Evolutionary conservation across 2,329 filamentous ascomycete species (phyloP).

Genomic region (Aspergillus ustus): DNA sequence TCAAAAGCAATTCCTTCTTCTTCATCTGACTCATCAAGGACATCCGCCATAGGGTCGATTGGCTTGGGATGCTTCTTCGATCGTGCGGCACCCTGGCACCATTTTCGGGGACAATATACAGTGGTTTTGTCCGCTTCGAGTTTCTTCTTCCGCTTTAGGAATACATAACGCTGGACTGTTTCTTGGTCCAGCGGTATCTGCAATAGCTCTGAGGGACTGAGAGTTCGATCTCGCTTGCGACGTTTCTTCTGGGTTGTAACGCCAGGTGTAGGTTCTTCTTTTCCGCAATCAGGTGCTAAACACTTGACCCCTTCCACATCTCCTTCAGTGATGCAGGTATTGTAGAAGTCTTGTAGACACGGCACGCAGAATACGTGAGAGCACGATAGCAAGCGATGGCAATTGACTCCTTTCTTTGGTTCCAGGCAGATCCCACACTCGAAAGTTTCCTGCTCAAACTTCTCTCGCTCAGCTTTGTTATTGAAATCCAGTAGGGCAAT

Average conservation of each 20-base stretch:
- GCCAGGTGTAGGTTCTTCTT: conserved; percentile 52
- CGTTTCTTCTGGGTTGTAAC: conserved; percentile 41
- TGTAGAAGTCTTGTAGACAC: conserved; percentile 92
- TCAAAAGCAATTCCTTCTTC: conserved; percentile 54
- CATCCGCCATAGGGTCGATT: conserved; percentile 64
- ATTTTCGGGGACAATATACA: conserved; percentile 86
- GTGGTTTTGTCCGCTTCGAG: conserved; percentile 91
- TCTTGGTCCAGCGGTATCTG: conserved; percentile 74
- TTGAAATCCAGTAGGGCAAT: conserved; percentile 79
- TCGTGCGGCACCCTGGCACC: conserved; percentile 88
- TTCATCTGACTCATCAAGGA: conserved; percentile 54
- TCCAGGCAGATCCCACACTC: conserved; percentile 89
- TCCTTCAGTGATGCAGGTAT: conserved; percentile 82
- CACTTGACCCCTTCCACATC: conserved; percentile 81
- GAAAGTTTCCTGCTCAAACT: conserved; percentile 83
- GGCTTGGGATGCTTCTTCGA: conserved; percentile 76
- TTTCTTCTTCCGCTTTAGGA: conserved; percentile 88
- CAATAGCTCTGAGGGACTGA: conserved; percentile 83
- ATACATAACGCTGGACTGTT: conserved; percentile 82
- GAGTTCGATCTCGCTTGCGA: conserved; percentile 64
- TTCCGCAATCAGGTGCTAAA: conserved; percentile 77
- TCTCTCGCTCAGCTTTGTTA: conserved; percentile 70
- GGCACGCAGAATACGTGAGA: conserved; percentile 86
- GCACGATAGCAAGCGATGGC: conserved; percentile 82
- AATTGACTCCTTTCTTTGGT: conserved; percentile 82